A percentile compares a stretch with the other conserved stretches of the same genome.
Evolutionary conservation across 106 monocot genomes (phyloP).

Genomic region (Dendrobium nobile): DNA sequence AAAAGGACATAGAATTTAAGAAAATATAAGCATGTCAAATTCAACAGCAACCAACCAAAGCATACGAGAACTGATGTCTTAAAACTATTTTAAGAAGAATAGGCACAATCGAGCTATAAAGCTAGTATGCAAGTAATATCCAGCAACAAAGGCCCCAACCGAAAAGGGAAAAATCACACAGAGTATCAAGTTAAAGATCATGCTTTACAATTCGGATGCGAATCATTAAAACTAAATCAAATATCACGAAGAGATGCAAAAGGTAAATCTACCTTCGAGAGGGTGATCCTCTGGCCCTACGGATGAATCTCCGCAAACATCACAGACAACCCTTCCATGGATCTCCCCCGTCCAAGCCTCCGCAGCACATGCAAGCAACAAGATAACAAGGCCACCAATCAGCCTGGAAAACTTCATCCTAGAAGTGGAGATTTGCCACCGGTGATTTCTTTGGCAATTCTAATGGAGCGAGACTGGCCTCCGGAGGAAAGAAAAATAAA

Average conservation of each 20-base stretch:
- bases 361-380: conserved; percentile 8
- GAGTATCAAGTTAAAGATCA: background rate
- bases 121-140: background rate
- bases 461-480: too few relatives aligned
- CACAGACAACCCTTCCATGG: conserved; percentile 88
- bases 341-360: conserved; percentile 89
- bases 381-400: background rate
- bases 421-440: background rate
- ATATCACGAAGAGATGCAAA: background rate
- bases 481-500: too few relatives aligned
- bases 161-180: background rate
- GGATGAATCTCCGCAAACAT: conserved; percentile 83
- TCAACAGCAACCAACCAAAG: background rate
- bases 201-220: background rate
- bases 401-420: background rate
- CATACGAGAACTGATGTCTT: background rate
- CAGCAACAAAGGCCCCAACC: background rate
- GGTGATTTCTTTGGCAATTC: background rate
- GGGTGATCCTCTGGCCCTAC: conserved; percentile 86
- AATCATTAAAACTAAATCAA: background rate
- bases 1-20: background rate
- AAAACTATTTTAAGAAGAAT: background rate
- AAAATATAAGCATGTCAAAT: background rate
- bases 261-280: conserved; percentile 47
- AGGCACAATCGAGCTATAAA: background rate